A percentile compares a stretch with the other conserved stretches of the same genome.
Evolutionary conservation across 2,329 filamentous ascomycete genomes (phyloP).

Genomic region (Penicillium concentricum): DNA sequence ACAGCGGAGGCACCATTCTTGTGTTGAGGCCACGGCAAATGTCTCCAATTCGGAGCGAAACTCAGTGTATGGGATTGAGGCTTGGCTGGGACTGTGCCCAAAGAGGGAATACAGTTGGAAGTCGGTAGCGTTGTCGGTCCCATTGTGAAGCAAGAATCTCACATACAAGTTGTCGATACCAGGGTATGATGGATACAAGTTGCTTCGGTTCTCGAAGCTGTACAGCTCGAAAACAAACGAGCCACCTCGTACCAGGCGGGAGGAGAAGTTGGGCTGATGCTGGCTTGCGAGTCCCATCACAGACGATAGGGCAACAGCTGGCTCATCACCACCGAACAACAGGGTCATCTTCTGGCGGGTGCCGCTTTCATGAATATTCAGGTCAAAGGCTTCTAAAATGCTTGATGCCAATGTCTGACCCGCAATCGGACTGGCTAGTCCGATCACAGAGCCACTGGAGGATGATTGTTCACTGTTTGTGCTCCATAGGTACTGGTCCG

Average conservation of each 20-base stretch:
- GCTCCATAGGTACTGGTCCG: slow-evolving; percentile 51
- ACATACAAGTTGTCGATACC: slow-evolving; percentile 51
- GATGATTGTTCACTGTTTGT: slow-evolving; percentile 47
- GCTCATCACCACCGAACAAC: slow-evolving; percentile 51
- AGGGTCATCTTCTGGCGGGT: slow-evolving; percentile 45
- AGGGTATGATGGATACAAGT: slow-evolving; percentile 38
- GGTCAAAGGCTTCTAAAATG: slow-evolving; percentile 40
- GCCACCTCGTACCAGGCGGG: slow-evolving; percentile 50
- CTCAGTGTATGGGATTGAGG: slow-evolving; percentile 50
- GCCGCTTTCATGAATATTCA: slow-evolving; percentile 41
- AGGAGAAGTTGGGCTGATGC: slow-evolving; percentile 47
- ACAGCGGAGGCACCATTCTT: slow-evolving; percentile 56
- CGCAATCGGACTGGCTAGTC: slow-evolving; percentile 40
- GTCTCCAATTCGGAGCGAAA: slow-evolving; percentile 49
- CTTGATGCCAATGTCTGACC: slow-evolving; percentile 44
- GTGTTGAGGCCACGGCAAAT: slow-evolving; percentile 45
- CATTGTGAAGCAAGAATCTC: slow-evolving; percentile 58
- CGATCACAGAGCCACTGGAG: slow-evolving; percentile 23
- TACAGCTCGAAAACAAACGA: slow-evolving; percentile 55
- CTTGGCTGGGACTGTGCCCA: slow-evolving; percentile 39
- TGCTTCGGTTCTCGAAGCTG: slow-evolving; percentile 37
- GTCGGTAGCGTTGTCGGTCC: slow-evolving; percentile 39
- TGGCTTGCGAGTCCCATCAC: slow-evolving; percentile 42
- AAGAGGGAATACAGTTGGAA: slow-evolving; percentile 2
- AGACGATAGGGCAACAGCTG: slow-evolving; percentile 53